Base-by-base conservation (phyloP, 1,284 basidiomycete species). In the Ganoderma lucidum region DNA sequence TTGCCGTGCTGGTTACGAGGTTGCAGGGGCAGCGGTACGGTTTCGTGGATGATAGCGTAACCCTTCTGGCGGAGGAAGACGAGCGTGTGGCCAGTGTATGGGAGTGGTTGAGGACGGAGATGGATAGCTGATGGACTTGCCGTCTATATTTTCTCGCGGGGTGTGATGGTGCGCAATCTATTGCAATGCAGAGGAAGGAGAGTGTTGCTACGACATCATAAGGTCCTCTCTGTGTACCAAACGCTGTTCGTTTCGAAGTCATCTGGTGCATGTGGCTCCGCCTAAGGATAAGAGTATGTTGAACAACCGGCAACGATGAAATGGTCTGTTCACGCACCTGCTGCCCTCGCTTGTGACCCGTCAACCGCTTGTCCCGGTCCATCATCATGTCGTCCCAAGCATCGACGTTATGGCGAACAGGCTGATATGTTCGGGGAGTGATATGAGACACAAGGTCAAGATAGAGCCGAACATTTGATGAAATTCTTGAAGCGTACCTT, bases 341-440 rank as follows among this genome's bases (percentile, higher is more conserved):
- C 81, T 98, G 96, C 64, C 95, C 95, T 75, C 96, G 87, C 76
- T 83, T 78, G 78, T 94, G 93, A 23, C 96, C 96, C n/a, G 96
- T 97, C 79, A 98, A 81, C 75, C 94, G 85, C 78, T 87, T 85
- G 83, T 98, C 96, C 69, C 96, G 86, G 77, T 92, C 89, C 92
- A 97, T 95, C 95, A 98, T 95, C 93, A 95, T 95, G 66, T 93
- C 87, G 73, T 98, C 96, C 96, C 96, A 98, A 41, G 87, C 82
- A 77, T 98, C 96, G 51, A 96, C 79, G 68, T 89, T 87, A 79
- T 97, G 96, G 67, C 96, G 88, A 53, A 93, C 87, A 65, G 94
- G 92, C 96, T 98, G 69, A 14, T 1, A 28, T 30, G 53, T 35
- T 65, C 9, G 15, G 37, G 44, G 42, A 63, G 15, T 30, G 9